Conservation (phyloP, 2,329 filamentous ascomycete species). For the Pseudocercospora pini-densiflorae region DNA sequence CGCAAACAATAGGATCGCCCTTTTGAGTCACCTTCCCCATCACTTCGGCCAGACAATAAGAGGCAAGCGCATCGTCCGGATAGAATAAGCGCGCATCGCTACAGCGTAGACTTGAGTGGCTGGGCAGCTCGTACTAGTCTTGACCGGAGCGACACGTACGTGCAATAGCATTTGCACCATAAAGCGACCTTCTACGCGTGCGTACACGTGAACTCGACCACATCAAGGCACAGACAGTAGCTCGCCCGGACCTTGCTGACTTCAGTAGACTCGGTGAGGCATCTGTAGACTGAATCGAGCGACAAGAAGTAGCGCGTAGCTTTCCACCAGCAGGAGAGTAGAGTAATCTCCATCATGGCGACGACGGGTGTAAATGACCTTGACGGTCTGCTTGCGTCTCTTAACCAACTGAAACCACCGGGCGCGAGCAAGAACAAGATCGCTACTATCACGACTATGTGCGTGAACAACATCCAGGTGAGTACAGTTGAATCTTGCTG, state of each 20-base stretch:
- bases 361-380: conserved; percentile 83
- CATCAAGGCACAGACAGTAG: conserved; percentile 22
- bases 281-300: conserved; percentile 27
- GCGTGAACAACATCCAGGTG: conserved; percentile 90
- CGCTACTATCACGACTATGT: conserved; percentile 81
- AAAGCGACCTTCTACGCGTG: conserved; percentile 8
- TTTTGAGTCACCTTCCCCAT: background rate
- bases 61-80: conserved; percentile 2
- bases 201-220: conserved; percentile 10
- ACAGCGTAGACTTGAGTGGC: conserved; percentile 8
- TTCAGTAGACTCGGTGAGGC: conserved; percentile 31
- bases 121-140: conserved; percentile 2
- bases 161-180: conserved; percentile 2
- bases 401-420: conserved; percentile 88
- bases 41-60: background rate
- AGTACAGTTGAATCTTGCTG: conserved; percentile 27
- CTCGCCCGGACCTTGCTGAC: conserved; percentile 25
- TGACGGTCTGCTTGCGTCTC: conserved; percentile 86
- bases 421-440: conserved; percentile 95
- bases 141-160: conserved; percentile 6
- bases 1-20: conserved; percentile 2
- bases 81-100: background rate
- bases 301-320: conserved; percentile 28
- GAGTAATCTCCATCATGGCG: conserved; percentile 42
- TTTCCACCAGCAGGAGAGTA: conserved; percentile 22